These are phyloP conservation scores for Colletotrichum melonis DNA, from an alignment of 2,329 filamentous ascomycete genomes.

Conservation along the genomic window DNA sequence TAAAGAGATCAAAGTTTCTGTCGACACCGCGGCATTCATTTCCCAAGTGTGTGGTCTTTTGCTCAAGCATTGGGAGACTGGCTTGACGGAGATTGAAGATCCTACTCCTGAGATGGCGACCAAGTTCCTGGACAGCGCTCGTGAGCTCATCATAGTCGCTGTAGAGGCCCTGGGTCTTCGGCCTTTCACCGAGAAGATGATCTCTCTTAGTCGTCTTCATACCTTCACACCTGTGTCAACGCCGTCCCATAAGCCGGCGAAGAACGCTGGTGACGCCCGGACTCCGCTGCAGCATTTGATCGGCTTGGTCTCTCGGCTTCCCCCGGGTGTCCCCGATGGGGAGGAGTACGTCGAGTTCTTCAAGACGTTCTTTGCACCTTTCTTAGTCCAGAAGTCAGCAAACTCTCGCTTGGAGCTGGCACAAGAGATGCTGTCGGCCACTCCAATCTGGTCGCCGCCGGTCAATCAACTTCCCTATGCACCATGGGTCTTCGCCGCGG, in stretches of 20 bases:
- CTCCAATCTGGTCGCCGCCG: slow-evolving; percentile 49
- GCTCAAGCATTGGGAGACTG: slow-evolving; percentile 74
- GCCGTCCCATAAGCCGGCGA: slow-evolving; percentile 71
- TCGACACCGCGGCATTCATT: slow-evolving; percentile 84
- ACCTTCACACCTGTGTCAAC: slow-evolving; percentile 73
- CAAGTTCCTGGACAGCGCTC: slow-evolving; percentile 66
- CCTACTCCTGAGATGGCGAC: slow-evolving; percentile 57
- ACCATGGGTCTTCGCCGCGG: slow-evolving; percentile 63
- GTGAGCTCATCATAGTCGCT: slow-evolving; percentile 61
- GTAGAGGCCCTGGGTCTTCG: slow-evolving; percentile 65
- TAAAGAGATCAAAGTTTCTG: slow-evolving; percentile 91
- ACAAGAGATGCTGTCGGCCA: slow-evolving; percentile 61
- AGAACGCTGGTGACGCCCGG: slow-evolving; percentile 61
- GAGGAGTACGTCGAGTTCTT: slow-evolving; percentile 59
- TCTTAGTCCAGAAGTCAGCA: slow-evolving; percentile 62
- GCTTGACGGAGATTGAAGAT: slow-evolving; percentile 64
- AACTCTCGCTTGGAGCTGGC: slow-evolving; percentile 59
- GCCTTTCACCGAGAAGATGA: slow-evolving; percentile 72
- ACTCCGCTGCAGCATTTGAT: slow-evolving; percentile 76
- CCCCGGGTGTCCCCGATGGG: slow-evolving; percentile 59
- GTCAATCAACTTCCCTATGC: slow-evolving; percentile 59
- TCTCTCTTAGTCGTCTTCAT: slow-evolving; percentile 62
- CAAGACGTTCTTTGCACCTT: slow-evolving; percentile 65
- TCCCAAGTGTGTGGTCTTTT: slow-evolving; percentile 77
- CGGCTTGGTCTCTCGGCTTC: slow-evolving; percentile 65